Evolutionary conservation across 2,329 filamentous ascomycete species (phyloP).

Genomic region (Trichoderma sp.): DNA sequence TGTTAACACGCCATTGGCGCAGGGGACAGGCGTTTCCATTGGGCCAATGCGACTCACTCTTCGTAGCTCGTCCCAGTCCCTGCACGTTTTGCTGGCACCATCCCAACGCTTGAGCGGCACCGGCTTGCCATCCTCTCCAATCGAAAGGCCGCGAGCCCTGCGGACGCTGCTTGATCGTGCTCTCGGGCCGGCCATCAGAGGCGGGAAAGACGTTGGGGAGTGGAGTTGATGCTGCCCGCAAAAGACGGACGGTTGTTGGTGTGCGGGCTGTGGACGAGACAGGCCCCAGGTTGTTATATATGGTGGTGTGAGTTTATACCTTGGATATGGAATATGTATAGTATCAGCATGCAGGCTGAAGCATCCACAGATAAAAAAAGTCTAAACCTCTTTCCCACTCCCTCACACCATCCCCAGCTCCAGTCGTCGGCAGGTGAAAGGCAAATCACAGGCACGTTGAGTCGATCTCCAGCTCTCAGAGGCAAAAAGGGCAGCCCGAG

Average conservation of each 20-base stretch:
- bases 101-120: constrained; percentile 48
- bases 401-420: constrained; percentile 2
- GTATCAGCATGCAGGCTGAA: constrained; percentile 8
- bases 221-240: constrained; percentile 11
- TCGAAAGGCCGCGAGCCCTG: constrained; percentile 29
- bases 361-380: constrained; percentile 7
- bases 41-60: constrained; percentile 38
- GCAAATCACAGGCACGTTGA: constrained; percentile 4
- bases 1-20: background rate
- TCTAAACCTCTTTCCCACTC: constrained; percentile 6
- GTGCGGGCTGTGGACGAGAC: background rate
- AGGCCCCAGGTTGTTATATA: constrained; percentile 5
- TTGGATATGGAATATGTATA: background rate
- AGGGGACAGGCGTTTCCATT: background rate
- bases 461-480: background rate
- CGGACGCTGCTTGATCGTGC: constrained; percentile 17
- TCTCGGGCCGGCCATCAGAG: constrained; percentile 18
- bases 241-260: constrained; percentile 1
- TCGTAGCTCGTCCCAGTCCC: constrained; percentile 47
- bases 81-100: constrained; percentile 43
- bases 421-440: background rate
- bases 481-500: background rate
- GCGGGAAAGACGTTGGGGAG: background rate
- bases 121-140: constrained; percentile 25
- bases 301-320: background rate